phyloP scores from a whole-genome alignment of 306 rosid genomes.

The Vigna trinervia region DNA sequence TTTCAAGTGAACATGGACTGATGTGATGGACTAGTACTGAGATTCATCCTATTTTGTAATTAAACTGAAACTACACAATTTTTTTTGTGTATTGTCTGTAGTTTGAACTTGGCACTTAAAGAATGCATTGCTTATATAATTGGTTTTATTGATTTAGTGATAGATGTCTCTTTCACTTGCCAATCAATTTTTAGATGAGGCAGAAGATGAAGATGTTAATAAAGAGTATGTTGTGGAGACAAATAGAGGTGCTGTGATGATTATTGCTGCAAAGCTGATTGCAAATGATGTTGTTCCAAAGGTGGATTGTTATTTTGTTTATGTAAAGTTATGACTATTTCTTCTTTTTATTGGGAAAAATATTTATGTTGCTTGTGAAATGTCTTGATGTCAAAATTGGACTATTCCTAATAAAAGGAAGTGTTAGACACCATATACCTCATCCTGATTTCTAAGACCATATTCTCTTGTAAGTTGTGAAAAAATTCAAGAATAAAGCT shows the following conservation, averaged over 20 bases:
- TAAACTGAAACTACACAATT: slow-evolving; percentile 19
- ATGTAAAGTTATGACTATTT: background rate
- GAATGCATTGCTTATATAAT: slow-evolving; percentile 21
- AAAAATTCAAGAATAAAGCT: no score
- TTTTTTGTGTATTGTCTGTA: slow-evolving; percentile 11
- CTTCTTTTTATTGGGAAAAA: slow-evolving; percentile 5
- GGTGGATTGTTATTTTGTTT: slow-evolving; percentile 54
- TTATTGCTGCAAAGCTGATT: slow-evolving; percentile 80
- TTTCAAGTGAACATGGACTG: slow-evolving; percentile 60
- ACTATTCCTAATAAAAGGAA: slow-evolving; percentile 27
- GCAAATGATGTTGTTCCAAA: slow-evolving; percentile 66
- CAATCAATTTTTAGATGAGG: slow-evolving; percentile 64
- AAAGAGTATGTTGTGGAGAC: slow-evolving; percentile 83
- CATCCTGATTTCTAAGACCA: no score
- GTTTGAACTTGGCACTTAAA: slow-evolving; percentile 25
- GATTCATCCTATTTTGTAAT: slow-evolving; percentile 34
- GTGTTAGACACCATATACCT: no score
- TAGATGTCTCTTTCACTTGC: slow-evolving; percentile 36
- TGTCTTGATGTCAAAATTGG: slow-evolving; percentile 33
- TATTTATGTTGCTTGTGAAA: slow-evolving; percentile 21
- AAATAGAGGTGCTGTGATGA: slow-evolving; percentile 75
- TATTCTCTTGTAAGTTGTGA: no score
- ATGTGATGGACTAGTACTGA: slow-evolving; percentile 2
- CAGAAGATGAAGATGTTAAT: slow-evolving; percentile 79
- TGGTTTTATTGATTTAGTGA: slow-evolving; percentile 25